These are phyloP conservation scores for Passiflora organensis DNA, from an alignment of 345 rosid genomes.

Conservation along the genomic window DNA sequence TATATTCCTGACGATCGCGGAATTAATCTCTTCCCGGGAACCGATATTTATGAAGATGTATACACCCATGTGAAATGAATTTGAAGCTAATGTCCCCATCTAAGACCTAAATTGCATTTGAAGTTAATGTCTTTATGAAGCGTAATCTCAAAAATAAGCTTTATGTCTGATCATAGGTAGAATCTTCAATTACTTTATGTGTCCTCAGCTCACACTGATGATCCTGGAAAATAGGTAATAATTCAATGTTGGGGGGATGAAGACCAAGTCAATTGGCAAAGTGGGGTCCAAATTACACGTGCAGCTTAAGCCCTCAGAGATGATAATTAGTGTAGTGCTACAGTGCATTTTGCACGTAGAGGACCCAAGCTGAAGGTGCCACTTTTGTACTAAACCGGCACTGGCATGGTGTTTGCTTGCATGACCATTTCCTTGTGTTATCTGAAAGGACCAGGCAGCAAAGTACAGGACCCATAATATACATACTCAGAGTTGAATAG, in stretches of 20 bases:
- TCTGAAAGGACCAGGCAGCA: too few species aligned
- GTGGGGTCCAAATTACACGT: slow-evolving; percentile 40
- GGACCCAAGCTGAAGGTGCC: slow-evolving; percentile 10
- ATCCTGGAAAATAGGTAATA: too few species aligned
- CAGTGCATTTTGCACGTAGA: not conserved
- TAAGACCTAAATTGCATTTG: slow-evolving; percentile 2
- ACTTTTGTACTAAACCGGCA: slow-evolving; percentile 2
- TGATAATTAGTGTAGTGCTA: slow-evolving; percentile 9
- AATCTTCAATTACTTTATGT: not conserved
- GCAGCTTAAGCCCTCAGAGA: slow-evolving; percentile 23
- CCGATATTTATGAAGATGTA: too few species aligned
- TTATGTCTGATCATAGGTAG: slow-evolving; percentile 19
- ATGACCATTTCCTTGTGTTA: not conserved
- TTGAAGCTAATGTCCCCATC: slow-evolving; percentile 3
- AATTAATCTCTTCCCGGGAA: too few species aligned
- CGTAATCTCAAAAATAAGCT: slow-evolving; percentile 13
- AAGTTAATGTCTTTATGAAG: slow-evolving; percentile 7
- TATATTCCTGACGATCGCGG: not conserved
- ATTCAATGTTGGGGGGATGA: too few species aligned
- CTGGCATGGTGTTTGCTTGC: not conserved
- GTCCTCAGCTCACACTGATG: too few species aligned
- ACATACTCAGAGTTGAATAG: not conserved
- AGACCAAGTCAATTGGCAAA: slow-evolving; percentile 27
- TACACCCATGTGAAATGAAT: too few species aligned
- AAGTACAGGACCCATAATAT: too few species aligned